Percentiles rank a stretch among this genome's conserved stretches.
Evolutionary conservation across 176 grass and related monocot genomes (phyloP).

Genomic region (Oropetium thomaeum): DNA sequence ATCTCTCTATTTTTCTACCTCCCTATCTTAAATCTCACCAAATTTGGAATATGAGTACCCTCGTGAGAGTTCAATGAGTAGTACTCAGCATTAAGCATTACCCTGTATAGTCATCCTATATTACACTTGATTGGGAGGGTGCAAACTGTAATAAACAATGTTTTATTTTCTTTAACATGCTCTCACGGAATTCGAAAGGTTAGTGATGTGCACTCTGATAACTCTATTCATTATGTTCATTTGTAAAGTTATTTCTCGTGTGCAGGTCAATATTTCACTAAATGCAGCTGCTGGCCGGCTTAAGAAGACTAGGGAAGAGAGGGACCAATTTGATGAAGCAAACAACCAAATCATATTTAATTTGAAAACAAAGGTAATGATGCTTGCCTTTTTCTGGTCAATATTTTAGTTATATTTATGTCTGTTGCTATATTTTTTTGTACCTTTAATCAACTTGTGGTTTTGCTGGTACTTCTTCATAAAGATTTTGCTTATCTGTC

Average conservation of each 20-base stretch:
- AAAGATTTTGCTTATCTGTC: conserved; percentile 9
- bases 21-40: too few species aligned
- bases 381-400: conserved; percentile 17
- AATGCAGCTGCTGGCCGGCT: conserved; percentile 55
- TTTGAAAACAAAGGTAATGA: conserved; percentile 77
- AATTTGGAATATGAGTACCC: conserved; percentile 11
- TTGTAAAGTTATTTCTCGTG: conserved; percentile 34
- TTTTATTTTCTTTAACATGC: conserved; percentile 25
- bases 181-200: background rate
- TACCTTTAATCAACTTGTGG: background rate
- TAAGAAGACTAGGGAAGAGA: conserved; percentile 93
- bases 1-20: background rate
- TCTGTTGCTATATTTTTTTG: background rate
- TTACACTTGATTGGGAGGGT: background rate
- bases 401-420: conserved; percentile 22
- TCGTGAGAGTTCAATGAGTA: background rate
- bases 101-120: background rate
- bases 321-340: conserved; percentile 95
- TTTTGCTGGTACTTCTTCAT: background rate
- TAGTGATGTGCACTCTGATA: background rate
- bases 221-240: conserved; percentile 25
- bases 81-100: conserved; percentile 3
- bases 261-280: conserved; percentile 77
- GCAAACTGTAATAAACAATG: background rate
- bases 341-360: conserved; percentile 79